These are phyloP conservation scores for Trichopus zeylanicus DNA, from an alignment of 116 monocot genomes.

Conservation along the genomic window DNA sequence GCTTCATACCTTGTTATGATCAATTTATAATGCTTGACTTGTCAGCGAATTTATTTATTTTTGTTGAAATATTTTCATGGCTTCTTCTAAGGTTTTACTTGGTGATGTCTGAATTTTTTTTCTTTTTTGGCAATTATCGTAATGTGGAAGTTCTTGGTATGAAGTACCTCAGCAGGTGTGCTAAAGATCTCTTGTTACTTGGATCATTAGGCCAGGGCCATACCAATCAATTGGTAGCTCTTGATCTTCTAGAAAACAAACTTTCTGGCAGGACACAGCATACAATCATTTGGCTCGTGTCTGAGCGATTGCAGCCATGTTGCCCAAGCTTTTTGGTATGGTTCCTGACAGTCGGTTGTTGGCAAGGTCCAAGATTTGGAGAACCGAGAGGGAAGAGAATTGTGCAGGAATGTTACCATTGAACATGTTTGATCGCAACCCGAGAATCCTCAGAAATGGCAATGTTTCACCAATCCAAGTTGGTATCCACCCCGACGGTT, in stretches of 20 bases:
- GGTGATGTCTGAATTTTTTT: too few species aligned
- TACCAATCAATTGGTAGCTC: not conserved
- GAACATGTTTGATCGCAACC: slow-evolving; percentile 13
- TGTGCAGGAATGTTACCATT: slow-evolving; percentile 12
- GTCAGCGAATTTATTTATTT: too few species aligned
- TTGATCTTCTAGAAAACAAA: too few species aligned
- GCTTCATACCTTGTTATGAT: too few species aligned
- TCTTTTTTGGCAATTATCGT: too few species aligned
- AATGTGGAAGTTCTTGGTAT: too few species aligned
- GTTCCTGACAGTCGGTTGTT: slow-evolving; percentile 9
- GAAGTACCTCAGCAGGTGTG: too few species aligned
- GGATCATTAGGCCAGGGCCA: too few species aligned
- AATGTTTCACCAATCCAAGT: slow-evolving; percentile 13
- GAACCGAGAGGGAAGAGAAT: not conserved
- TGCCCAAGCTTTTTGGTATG: slow-evolving; percentile 1
- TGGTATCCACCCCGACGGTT: slow-evolving; percentile 12
- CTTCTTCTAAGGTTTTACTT: too few species aligned
- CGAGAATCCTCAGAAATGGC: not conserved
- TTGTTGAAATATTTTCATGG: too few species aligned
- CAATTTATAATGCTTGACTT: too few species aligned
- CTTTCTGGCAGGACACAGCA: not conserved
- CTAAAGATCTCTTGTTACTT: too few species aligned
- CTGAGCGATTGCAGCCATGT: not conserved
- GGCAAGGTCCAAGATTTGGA: slow-evolving; percentile 15
- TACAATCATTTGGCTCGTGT: not conserved